A percentile compares a stretch with the other conserved stretches of the same genome.
phyloP scores from a whole-genome alignment of 768 basidiomycete genomes.

The Leccinum obscurum region DNA sequence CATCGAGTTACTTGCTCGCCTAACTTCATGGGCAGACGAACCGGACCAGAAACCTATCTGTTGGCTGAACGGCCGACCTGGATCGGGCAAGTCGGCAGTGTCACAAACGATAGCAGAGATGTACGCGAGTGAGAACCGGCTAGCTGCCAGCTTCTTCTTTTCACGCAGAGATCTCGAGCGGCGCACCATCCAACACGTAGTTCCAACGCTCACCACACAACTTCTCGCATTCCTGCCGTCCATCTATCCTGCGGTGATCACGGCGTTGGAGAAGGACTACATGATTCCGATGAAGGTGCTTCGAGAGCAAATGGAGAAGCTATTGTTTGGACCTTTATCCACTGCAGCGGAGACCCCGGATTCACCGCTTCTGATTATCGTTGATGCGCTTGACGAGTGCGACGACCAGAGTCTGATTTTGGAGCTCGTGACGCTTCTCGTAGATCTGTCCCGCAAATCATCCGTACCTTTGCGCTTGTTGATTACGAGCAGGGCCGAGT shows the following conservation, averaged over 20 bases:
- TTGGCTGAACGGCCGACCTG: conserved; percentile 16
- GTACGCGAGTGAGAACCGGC: conserved; percentile 17
- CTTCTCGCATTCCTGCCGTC: conserved; percentile 24
- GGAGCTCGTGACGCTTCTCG: conserved; percentile 24
- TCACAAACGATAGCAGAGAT: conserved; percentile 34
- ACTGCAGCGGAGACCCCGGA: conserved; percentile 6
- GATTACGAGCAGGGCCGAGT: conserved; percentile 22
- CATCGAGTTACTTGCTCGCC: conserved; percentile 16
- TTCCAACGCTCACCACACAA: conserved; percentile 35
- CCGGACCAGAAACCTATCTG: conserved; percentile 13
- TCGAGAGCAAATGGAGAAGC: conserved; percentile 30
- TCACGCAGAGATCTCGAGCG: conserved; percentile 29
- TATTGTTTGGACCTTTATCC: conserved; percentile 24
- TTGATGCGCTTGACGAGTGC: conserved; percentile 27
- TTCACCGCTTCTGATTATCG: conserved; percentile 16
- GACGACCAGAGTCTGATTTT: conserved; percentile 22
- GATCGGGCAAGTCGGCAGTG: conserved; percentile 5
- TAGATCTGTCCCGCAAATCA: conserved; percentile 9
- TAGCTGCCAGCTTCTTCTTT: conserved; percentile 40
- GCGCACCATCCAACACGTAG: conserved; percentile 23
- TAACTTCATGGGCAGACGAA: conserved; percentile 18
- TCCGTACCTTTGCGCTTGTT: conserved; percentile 24
- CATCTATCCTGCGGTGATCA: conserved; percentile 22
- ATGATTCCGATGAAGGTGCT: conserved; percentile 30
- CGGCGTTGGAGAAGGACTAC: conserved; percentile 26